Conservation (phyloP, 768 basidiomycete species). For the Mrakia hoshinonis region DNA sequence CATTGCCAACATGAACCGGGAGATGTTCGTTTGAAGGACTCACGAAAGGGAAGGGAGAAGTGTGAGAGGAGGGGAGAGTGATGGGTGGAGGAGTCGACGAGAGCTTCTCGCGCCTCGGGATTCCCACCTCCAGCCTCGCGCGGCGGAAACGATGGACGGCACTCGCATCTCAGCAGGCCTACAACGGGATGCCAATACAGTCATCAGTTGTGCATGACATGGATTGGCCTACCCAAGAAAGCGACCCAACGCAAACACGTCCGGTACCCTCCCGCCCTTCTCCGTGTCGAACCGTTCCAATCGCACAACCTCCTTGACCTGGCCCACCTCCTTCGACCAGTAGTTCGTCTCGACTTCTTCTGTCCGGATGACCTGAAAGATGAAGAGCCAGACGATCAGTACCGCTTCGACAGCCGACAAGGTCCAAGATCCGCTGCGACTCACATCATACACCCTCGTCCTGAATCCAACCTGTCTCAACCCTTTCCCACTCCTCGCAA, state of each 20-base stretch:
- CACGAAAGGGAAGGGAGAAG: background rate
- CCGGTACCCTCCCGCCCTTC: background rate
- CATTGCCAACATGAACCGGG: background rate
- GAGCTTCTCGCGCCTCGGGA: no score
- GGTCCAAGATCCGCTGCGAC: no score
- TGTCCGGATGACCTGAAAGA: background rate
- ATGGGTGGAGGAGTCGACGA: background rate
- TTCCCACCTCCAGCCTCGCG: background rate
- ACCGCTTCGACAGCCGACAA: no score
- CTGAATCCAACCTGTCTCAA: slow-evolving; percentile 11
- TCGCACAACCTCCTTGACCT: background rate
- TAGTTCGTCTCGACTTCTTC: background rate
- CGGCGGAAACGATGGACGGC: background rate
- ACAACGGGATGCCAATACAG: no score
- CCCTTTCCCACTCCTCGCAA: background rate
- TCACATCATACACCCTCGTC: slow-evolving; percentile 12
- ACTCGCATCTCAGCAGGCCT: no score
- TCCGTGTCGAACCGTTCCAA: slow-evolving; percentile 13
- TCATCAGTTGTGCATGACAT: no score
- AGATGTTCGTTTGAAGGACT: background rate
- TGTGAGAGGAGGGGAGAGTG: background rate
- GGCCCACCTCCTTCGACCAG: slow-evolving; percentile 6
- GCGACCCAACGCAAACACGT: slow-evolving; percentile 1
- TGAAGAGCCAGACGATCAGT: no score
- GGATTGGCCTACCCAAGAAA: background rate